Evolutionary conservation across 352 stramenopile genomes (phyloP), one percentile per base, ranked within the genome.

Genomic region (Phytophthora europaea): DNA sequence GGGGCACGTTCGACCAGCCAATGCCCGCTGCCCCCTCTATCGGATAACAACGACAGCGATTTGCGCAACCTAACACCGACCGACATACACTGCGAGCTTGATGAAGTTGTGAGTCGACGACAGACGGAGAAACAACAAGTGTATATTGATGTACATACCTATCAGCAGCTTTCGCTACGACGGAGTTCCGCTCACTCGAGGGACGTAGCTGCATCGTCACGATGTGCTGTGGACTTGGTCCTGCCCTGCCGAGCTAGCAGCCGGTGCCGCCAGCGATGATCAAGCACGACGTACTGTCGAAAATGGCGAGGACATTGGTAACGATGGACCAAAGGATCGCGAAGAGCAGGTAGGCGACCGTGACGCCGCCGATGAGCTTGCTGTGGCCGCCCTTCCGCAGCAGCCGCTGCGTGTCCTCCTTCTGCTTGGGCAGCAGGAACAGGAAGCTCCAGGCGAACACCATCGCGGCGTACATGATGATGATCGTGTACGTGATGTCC

Each of bases 261-360:
- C 36, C 38, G 45, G 1, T 45, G 36, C 36, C 36, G 0, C 36
- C 36, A 6, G 36, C 36, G 18, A 45, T 45, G 3, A 45, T 40
- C 6, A 45, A 13, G 7, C 36, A n/a, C 36, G 36, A 0, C 3
- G 36, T 45, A 4, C 36, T 45, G 3, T 0, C 63, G 61, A 71
- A 82, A 15, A 84, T 84, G 15, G 70, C 76, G 66, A 84, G 72
- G 45, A 80, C 68, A 53, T 82, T 82, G 43, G 69, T 75, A 72
- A 74, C 80, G 9, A 84, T 34, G 1, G 79, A 83, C 70, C 79
- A 85, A 0, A 73, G 6, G 13, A 83, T 64, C 0, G 69, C 72
- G 36, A 83, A 72, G 0, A 51, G 36, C 5, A 87, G 26, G 54
- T 79, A 78, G 38, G 43, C 28, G 22, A 83, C 54, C 8, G 76